Conservation (phyloP, 1,284 basidiomycete genomes). For the Porodaedalea pini region DNA sequence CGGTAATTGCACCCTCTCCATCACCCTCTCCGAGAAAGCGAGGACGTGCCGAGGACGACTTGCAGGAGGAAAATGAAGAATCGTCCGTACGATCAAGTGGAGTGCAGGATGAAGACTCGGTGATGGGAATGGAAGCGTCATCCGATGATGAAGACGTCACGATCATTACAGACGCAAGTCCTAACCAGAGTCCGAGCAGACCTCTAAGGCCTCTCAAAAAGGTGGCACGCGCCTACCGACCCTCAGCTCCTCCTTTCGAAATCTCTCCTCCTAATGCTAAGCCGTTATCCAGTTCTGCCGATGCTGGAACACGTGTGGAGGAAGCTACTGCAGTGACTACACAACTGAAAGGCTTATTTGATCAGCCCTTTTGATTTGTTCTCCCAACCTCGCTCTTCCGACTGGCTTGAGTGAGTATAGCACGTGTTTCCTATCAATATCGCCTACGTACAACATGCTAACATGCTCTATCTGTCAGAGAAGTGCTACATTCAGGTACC, state of each 20-base stretch:
- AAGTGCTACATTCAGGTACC: neutral
- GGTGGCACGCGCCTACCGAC: neutral
- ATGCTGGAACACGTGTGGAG: neutral
- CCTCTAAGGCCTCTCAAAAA: constrained; percentile 19
- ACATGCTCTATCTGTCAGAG: neutral
- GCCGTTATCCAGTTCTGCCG: neutral
- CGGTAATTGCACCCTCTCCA: constrained; percentile 27
- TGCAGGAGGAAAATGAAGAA: constrained; percentile 23
- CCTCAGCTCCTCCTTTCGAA: neutral
- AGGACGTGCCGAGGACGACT: constrained; percentile 29
- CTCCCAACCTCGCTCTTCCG: neutral
- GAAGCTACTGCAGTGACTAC: neutral
- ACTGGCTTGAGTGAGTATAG: neutral
- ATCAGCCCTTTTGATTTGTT: constrained; percentile 14
- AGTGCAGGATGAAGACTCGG: constrained; percentile 27
- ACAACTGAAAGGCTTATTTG: constrained; percentile 11
- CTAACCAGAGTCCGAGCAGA: constrained; percentile 6
- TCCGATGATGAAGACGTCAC: constrained; percentile 18
- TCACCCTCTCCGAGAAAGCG: constrained; percentile 35
- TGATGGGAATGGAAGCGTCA: constrained; percentile 25
- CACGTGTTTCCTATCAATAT: too few species aligned
- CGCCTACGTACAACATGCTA: neutral
- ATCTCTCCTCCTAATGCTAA: neutral
- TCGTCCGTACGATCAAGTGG: constrained; percentile 13
- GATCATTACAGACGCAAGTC: constrained; percentile 1